A percentile compares a stretch with the other conserved stretches of the same genome.
These are phyloP conservation scores for Tylopilus sp. DNA, from an alignment of 1,284 basidiomycete species.

Conservation along the genomic window DNA sequence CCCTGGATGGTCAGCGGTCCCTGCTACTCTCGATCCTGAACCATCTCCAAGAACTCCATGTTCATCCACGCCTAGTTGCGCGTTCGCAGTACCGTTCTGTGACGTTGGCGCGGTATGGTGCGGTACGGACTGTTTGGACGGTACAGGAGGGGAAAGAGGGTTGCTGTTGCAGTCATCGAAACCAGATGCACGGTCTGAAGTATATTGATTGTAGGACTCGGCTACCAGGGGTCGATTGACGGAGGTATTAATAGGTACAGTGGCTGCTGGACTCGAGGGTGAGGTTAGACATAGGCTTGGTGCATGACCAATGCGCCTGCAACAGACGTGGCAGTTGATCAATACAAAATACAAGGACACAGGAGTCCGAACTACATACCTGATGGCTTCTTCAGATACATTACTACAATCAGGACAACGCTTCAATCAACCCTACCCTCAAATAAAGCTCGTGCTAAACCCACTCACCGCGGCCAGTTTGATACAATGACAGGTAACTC, in stretches of 20 bases:
- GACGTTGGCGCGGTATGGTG: constrained; percentile 32
- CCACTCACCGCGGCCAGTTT: constrained; percentile 70
- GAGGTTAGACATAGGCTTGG: constrained; percentile 52
- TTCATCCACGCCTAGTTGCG: constrained; percentile 16
- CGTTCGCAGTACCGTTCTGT: constrained; percentile 12
- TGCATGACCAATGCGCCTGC: constrained; percentile 65
- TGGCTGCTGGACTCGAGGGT: constrained; percentile 25
- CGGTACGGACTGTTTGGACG: constrained; percentile 17
- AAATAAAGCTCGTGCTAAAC: neutral
- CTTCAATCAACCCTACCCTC: neutral
- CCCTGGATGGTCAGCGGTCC: constrained; percentile 29
- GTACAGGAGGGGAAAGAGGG: constrained; percentile 9
- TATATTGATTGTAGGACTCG: constrained; percentile 19
- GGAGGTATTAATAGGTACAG: constrained; percentile 26
- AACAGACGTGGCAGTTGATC: constrained; percentile 1
- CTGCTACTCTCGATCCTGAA: constrained; percentile 10
- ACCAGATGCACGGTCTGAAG: constrained; percentile 6
- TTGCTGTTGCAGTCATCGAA: constrained; percentile 9
- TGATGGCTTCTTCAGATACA: constrained; percentile 62
- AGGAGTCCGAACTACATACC: constrained; percentile 35
- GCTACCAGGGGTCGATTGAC: constrained; percentile 20
- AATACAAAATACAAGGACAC: neutral
- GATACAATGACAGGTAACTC: constrained; percentile 74
- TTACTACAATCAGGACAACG: constrained; percentile 35
- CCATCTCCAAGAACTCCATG: constrained; percentile 33